Base-by-base conservation (phyloP, 2,329 filamentous ascomycete genomes). In the Sclerotinia nivalis region DNA sequence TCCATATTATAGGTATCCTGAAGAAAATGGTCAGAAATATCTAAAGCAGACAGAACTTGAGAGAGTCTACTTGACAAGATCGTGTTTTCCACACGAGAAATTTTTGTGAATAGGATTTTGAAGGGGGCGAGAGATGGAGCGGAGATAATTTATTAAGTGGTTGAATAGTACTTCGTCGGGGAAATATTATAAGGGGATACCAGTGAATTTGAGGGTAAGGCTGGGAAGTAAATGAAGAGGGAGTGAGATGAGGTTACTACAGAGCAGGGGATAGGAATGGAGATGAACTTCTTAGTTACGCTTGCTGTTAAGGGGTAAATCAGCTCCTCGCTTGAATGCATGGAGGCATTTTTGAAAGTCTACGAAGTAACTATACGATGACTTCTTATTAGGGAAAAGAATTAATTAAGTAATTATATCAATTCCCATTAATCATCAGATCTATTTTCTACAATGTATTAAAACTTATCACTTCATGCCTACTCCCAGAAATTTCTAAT, bases 281-380 rank as follows among this genome's bases (percentile, higher is more conserved):
- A 70, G 12, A 70, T 72, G 67, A 67, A 71, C 10, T 45, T 72
- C n/a, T 66, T 72, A 34, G 71, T 71, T 62, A 71, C 69, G 49
- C 56, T 72, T 20, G 71, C 69, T 69, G 25, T 69, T 20, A 69
- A 69, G 31, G 40, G 40, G 25, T 66, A n/a, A 66, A n/a, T 25
- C 4, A 40, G 12, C 37, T 40, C 37, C 37, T 40, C 37, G 37
- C 10, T 40, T 40, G 12, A 3, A 40, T 40, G 37, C 6, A 13
- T 12, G 1, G 7, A 13, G 37, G 37, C 10, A 13, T 12, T 40
- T 40, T 40, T 40, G 37, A 40, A 40, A 40, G 37, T 40, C 10
- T 6, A 13, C 7, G 7, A 34, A 40, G 37, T 40, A 40, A 40
- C 37, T 5, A 13, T 40, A 40, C 37, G 37, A 31, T 31, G 31